Evolutionary conservation across 768 basidiomycete species (phyloP).

Genomic region (Naganishia kalamii): DNA sequence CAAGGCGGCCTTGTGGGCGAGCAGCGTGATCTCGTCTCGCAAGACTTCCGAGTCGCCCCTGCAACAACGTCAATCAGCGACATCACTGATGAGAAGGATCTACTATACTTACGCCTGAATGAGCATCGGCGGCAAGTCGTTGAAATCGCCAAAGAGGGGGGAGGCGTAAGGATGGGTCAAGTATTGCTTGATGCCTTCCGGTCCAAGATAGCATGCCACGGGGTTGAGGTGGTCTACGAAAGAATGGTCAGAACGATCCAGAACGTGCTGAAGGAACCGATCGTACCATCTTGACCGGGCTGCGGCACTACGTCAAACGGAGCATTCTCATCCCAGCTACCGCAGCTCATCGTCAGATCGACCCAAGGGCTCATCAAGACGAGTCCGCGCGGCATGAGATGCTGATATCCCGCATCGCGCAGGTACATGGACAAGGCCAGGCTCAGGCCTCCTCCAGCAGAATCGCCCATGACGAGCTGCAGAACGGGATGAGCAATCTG

Average conservation of each 20-base stretch:
- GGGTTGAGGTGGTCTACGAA: conserved; percentile 80
- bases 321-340: conserved; percentile 94
- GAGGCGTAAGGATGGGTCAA: conserved; percentile 95
- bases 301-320: conserved; percentile 45
- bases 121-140: conserved; percentile 77
- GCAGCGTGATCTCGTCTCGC: conserved; percentile 82
- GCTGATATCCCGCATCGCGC: conserved; percentile 75
- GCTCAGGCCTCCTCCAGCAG: conserved; percentile 82
- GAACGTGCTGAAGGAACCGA: background rate
- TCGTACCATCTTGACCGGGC: conserved; percentile 44
- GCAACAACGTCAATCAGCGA: conserved; percentile 48
- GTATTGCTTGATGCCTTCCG: conserved; percentile 59
- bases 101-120: conserved; percentile 25
- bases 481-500: background rate
- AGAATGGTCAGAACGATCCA: background rate
- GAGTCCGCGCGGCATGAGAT: conserved; percentile 64
- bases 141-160: conserved; percentile 80
- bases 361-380: conserved; percentile 95
- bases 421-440: conserved; percentile 88
- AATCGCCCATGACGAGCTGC: conserved; percentile 62
- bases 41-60: conserved; percentile 90
- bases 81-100: background rate
- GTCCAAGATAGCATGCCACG: conserved; percentile 83
- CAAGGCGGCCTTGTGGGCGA: conserved; percentile 86
- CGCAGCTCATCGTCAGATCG: conserved; percentile 94